Conservation (phyloP, 257 asterid genomes). For the Hygrophila difformis region DNA sequence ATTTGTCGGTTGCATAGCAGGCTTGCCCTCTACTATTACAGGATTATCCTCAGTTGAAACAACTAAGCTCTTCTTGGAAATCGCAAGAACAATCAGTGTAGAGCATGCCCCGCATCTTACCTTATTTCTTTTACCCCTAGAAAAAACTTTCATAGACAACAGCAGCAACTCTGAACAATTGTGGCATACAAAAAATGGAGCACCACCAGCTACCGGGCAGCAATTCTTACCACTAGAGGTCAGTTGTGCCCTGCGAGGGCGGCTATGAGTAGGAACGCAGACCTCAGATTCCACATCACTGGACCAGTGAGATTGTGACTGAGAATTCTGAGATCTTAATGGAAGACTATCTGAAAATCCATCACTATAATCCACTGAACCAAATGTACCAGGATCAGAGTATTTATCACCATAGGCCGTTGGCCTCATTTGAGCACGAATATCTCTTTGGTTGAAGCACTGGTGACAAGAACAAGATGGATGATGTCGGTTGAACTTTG, state of each 20-base stretch:
- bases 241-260: slow-evolving; percentile 32
- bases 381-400: slow-evolving; percentile 26
- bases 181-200: slow-evolving; percentile 73
- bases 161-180: slow-evolving; percentile 59
- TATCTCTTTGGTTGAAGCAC: slow-evolving; percentile 38
- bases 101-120: slow-evolving; percentile 77
- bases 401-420: slow-evolving; percentile 27
- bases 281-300: slow-evolving; percentile 51
- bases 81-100: slow-evolving; percentile 29
- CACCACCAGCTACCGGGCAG: slow-evolving; percentile 73
- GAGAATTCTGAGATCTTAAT: slow-evolving; percentile 27
- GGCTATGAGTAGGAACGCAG: slow-evolving; percentile 22
- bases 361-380: slow-evolving; percentile 25
- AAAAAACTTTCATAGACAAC: slow-evolving; percentile 44
- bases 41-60: slow-evolving; percentile 25
- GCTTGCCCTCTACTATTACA: slow-evolving; percentile 18
- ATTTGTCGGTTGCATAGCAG: slow-evolving; percentile 6
- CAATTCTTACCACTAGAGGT: slow-evolving; percentile 29
- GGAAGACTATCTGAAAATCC: slow-evolving; percentile 23
- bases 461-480: slow-evolving; percentile 70
- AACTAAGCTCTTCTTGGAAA: slow-evolving; percentile 32
- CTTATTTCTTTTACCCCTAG: slow-evolving; percentile 30
- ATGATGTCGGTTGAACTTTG: slow-evolving; percentile 39
- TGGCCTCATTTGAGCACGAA: slow-evolving; percentile 20
- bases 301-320: slow-evolving; percentile 38